A percentile compares a stretch with the other conserved stretches of the same genome.
Conservation (phyloP, 2,329 filamentous ascomycete species). For the Ophiostoma ulmi region DNA sequence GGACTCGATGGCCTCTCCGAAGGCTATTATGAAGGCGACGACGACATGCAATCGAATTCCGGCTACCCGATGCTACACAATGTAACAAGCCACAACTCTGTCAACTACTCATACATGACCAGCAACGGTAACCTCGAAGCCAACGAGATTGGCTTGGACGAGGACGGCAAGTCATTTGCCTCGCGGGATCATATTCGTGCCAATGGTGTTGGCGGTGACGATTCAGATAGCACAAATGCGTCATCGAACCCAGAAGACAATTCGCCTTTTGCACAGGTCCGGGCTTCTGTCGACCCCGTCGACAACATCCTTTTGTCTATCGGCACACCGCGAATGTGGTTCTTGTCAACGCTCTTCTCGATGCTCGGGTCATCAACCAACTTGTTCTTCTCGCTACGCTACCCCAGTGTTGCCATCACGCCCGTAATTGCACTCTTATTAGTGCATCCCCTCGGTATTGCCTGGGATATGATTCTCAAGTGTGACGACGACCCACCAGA, state of each 20-base stretch:
- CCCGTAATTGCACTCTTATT: constrained; percentile 82
- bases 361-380: constrained; percentile 78
- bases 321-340: constrained; percentile 85
- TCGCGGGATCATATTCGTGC: constrained; percentile 31
- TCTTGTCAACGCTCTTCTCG: constrained; percentile 71
- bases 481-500: constrained; percentile 51
- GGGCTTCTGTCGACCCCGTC: constrained; percentile 70
- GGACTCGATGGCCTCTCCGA: constrained; percentile 5
- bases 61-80: constrained; percentile 24
- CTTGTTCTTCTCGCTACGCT: constrained; percentile 82
- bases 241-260: constrained; percentile 54
- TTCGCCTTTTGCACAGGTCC: constrained; percentile 72
- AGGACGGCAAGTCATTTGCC: constrained; percentile 4
- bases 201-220: constrained; percentile 35
- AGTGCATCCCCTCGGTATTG: constrained; percentile 73
- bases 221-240: constrained; percentile 36
- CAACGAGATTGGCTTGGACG: neutral
- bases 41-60: constrained; percentile 37
- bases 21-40: constrained; percentile 30
- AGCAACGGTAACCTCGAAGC: neutral
- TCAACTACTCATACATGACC: neutral
- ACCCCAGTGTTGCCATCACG: constrained; percentile 84
- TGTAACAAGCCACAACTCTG: constrained; percentile 16
- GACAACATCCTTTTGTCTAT: constrained; percentile 76
- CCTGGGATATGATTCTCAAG: constrained; percentile 73